Conservation (phyloP, 306 rosid species). For the Erythrophleum fordii region DNA sequence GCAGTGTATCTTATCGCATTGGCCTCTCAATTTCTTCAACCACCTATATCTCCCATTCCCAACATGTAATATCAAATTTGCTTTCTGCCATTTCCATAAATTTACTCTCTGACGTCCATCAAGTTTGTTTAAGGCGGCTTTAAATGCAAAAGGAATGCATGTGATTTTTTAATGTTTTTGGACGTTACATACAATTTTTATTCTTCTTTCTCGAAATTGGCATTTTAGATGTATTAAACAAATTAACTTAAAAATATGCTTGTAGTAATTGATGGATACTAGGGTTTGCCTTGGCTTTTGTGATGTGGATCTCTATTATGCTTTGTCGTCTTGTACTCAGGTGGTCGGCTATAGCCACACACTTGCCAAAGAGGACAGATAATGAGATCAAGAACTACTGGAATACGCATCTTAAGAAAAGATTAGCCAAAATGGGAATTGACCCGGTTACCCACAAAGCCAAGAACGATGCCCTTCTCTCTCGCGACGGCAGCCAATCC, state of each 20-base stretch:
- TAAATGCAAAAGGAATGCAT: conserved; percentile 36
- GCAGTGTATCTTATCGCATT: background rate
- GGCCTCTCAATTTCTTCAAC: background rate
- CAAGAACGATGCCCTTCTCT: conserved; percentile 64
- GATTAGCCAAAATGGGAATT: conserved; percentile 85
- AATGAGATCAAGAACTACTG: conserved; percentile 14
- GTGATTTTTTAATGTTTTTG: conserved; percentile 15
- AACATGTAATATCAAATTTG: background rate
- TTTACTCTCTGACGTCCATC: conserved; percentile 44
- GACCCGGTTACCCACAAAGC: conserved; percentile 95
- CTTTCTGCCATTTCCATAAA: conserved; percentile 37
- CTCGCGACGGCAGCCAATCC: conserved; percentile 54
- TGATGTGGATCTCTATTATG: background rate
- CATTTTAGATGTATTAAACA: background rate
- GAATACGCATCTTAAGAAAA: conserved; percentile 63
- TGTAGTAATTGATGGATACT: background rate
- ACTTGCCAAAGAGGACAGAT: conserved; percentile 84
- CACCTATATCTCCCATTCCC: background rate
- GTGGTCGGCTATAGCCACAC: conserved; percentile 99
- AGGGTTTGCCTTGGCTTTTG: background rate
- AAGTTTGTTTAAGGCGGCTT: conserved; percentile 41
- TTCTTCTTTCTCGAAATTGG: background rate
- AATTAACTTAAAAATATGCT: background rate
- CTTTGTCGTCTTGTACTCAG: conserved; percentile 42
- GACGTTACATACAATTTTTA: background rate